phyloP scores from a whole-genome alignment of 208 protist species.

The Vickermania ingenoplastis region DNA sequence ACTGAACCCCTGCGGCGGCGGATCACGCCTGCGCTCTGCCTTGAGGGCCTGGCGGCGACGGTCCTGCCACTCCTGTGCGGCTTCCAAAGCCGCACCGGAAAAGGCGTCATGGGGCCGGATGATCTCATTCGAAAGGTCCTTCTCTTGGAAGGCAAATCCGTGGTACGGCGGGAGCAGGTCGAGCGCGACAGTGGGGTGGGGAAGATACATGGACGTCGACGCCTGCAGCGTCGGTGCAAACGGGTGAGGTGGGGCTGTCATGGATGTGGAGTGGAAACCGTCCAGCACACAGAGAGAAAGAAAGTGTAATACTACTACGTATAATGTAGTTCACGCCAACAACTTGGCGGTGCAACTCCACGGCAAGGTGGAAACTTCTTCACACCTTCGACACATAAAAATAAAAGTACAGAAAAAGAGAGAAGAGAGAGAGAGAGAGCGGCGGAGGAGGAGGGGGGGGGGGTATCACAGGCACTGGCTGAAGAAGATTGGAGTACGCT shows the following conservation, averaged over 20 bases:
- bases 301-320: no score
- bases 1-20: background rate
- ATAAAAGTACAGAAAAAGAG: background rate
- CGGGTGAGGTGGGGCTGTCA: background rate
- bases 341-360: no score
- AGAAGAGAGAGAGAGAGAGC: background rate
- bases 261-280: no score
- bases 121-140: background rate
- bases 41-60: background rate
- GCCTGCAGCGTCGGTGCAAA: background rate
- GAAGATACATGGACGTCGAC: slow-evolving; percentile 6
- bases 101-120: background rate
- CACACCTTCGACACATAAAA: background rate
- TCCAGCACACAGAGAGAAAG: no score
- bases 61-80: background rate
- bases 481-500: no score
- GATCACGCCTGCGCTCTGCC: background rate
- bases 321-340: no score
- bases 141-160: slow-evolving; percentile 9
- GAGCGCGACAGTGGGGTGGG: background rate
- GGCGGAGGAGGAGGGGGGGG: no score
- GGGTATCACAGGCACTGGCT: no score
- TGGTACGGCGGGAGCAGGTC: slow-evolving; percentile 9
- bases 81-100: background rate
- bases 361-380: no score